Base-by-base conservation (phyloP, 1,284 basidiomycete species). In the Termitomyces sp. region DNA sequence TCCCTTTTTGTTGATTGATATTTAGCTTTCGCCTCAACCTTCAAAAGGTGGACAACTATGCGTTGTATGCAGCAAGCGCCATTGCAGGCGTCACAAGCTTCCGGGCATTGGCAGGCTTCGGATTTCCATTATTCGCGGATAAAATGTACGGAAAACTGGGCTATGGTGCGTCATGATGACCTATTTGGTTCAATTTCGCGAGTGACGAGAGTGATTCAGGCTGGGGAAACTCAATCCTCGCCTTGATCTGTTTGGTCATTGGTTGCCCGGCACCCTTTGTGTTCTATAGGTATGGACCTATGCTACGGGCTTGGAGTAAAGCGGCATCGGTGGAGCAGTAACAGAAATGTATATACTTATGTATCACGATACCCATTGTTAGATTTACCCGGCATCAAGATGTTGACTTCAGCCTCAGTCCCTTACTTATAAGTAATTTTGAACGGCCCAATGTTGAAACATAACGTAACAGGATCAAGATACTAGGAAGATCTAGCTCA, bases 191-290 rank as follows among this genome's bases (percentile, higher is more conserved):
- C 2, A n/a, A 19, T n/a, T 40, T 30, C 33, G 34, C 46, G 16
- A 18, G 13, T 21, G 30, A n/a, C 18, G 35, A 5, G 18, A 33
- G 24, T 26, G 4, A 14, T 4, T n/a, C 33, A 68, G 68, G 68
- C 16, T 69, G 63, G 66, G 66, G 65, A 26, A 67, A 64, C 39
- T 64, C 66, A 1, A 54, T 69, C 18, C 59, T 68, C 18, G 66
- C 66, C 7, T 58, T 70, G 18, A 60, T 69, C 34, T 69, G 67
- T 42, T 57, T 68, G 5, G 64, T 69, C 11, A 65, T 70, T 40
- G 68, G 67, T 5, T 68, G 66, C 48, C 67, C 68, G 2, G 58
- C 66, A 3, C 68, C 68, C 1, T 69, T 70, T 49, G 53, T 70
- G 10, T 69, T 70, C 52, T 69, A 69, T 49, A 59, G 58, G 19